Evolutionary conservation across 306 rosid species (phyloP).

Genomic region (Prunus padus): DNA sequence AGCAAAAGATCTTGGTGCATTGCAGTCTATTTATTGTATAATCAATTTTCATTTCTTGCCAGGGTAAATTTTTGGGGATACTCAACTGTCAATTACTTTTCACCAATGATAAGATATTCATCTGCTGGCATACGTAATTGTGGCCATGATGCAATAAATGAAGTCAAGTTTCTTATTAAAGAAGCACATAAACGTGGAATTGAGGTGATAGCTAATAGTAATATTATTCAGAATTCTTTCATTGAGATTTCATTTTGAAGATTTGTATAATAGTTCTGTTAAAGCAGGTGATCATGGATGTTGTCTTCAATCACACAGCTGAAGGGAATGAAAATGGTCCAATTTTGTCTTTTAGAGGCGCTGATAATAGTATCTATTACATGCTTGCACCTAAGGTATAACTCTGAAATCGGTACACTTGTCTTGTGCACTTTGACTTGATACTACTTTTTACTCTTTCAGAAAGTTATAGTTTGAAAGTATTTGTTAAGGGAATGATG

Average conservation of each 20-base stretch:
- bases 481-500: not conserved
- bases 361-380: slow-evolving; percentile 80
- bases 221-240: slow-evolving; percentile 15
- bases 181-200: slow-evolving; percentile 95
- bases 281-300: slow-evolving; percentile 94
- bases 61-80: slow-evolving; percentile 99
- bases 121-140: slow-evolving; percentile 68
- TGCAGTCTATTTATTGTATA: not conserved
- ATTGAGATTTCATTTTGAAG: not conserved
- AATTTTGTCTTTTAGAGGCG: slow-evolving; percentile 82
- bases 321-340: slow-evolving; percentile 99
- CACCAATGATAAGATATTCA: slow-evolving; percentile 96
- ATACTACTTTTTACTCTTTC: not conserved
- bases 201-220: slow-evolving; percentile 56
- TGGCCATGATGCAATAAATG: slow-evolving; percentile 80
- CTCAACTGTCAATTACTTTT: slow-evolving; percentile 86
- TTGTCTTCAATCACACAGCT: slow-evolving; percentile 97
- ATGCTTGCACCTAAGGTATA: slow-evolving; percentile 95
- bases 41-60: slow-evolving; percentile 17
- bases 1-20: not conserved
- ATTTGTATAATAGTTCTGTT: slow-evolving; percentile 26
- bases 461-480: not conserved
- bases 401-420: slow-evolving; percentile 4
- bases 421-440: not conserved
- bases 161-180: slow-evolving; percentile 76